Percentiles rank a stretch among this genome's conserved stretches.
These are phyloP conservation scores for Sordariomycetes sp. DNA, from an alignment of 2,329 filamentous ascomycete genomes.

Conservation along the genomic window DNA sequence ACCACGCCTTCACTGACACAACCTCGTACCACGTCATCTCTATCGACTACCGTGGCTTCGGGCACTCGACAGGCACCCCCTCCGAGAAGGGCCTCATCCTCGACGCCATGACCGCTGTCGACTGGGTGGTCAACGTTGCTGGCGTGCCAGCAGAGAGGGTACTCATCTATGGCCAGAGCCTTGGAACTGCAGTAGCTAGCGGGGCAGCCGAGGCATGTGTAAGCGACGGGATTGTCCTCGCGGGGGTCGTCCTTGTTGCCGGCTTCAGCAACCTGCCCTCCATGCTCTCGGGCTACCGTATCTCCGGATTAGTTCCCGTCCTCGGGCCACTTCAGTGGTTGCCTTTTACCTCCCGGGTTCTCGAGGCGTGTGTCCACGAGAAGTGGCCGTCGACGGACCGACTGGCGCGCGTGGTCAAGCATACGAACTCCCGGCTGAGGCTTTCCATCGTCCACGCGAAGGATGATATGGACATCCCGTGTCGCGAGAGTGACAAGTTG, in stretches of 20 bases:
- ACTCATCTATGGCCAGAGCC: conserved; percentile 73
- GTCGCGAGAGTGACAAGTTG: conserved; percentile 53
- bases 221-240: conserved; percentile 54
- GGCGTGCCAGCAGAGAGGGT: conserved; percentile 61
- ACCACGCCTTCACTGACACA: conserved; percentile 64
- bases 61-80: conserved; percentile 67
- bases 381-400: conserved; percentile 67
- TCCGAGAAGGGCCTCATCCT: conserved; percentile 71
- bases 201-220: conserved; percentile 65
- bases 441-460: conserved; percentile 69
- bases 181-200: conserved; percentile 76
- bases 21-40: conserved; percentile 73
- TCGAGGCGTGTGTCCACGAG: conserved; percentile 60
- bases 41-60: conserved; percentile 86
- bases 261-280: conserved; percentile 66
- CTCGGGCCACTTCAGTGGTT: conserved; percentile 52
- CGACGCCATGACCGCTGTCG: conserved; percentile 63
- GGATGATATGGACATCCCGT: conserved; percentile 77
- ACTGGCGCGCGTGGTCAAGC: conserved; percentile 43
- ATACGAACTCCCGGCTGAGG: conserved; percentile 43
- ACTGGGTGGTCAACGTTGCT: conserved; percentile 58
- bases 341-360: conserved; percentile 29
- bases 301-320: conserved; percentile 68
- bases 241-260: conserved; percentile 68
- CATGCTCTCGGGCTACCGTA: conserved; percentile 66